Conservation (phyloP, 2,329 filamentous ascomycete genomes). For the Ceratocystiopsis brevicomis region DNA sequence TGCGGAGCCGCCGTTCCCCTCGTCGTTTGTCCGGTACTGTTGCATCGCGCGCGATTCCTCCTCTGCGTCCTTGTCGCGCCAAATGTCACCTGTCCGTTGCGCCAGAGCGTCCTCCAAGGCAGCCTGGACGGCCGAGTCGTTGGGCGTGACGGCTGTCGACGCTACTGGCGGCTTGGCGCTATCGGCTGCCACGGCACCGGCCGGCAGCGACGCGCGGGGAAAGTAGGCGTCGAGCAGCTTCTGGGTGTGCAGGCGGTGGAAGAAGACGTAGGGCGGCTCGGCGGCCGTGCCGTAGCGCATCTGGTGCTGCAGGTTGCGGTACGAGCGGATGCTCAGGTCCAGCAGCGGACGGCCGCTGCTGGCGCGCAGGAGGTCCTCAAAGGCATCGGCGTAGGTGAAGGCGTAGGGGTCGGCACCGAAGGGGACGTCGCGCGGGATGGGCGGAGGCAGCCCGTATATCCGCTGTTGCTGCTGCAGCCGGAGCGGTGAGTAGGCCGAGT, state of each 20-base stretch:
- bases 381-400: slow-evolving; percentile 37
- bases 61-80: slow-evolving; percentile 2
- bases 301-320: slow-evolving; percentile 11
- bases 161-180: background rate
- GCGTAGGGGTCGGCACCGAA: slow-evolving; percentile 16
- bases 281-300: slow-evolving; percentile 12
- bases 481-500: slow-evolving; percentile 26
- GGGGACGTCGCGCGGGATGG: slow-evolving; percentile 25
- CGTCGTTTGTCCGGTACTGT: background rate
- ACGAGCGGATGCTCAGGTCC: slow-evolving; percentile 20
- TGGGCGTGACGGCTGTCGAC: background rate
- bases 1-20: background rate
- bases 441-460: slow-evolving; percentile 22
- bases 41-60: slow-evolving; percentile 4
- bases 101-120: slow-evolving; percentile 1
- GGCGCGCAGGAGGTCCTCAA: slow-evolving; percentile 35
- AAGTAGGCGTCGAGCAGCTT: slow-evolving; percentile 20
- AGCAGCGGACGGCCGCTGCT: slow-evolving; percentile 24
- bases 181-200: too few relatives aligned
- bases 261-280: slow-evolving; percentile 24
- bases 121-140: slow-evolving; percentile 5
- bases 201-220: slow-evolving; percentile 6
- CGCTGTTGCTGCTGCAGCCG: slow-evolving; percentile 17
- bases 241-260: slow-evolving; percentile 17
- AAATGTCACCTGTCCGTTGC: background rate